Evolutionary conservation across 2,329 filamentous ascomycete species (phyloP).

Genomic region (Trichoderma brevicompactum): DNA sequence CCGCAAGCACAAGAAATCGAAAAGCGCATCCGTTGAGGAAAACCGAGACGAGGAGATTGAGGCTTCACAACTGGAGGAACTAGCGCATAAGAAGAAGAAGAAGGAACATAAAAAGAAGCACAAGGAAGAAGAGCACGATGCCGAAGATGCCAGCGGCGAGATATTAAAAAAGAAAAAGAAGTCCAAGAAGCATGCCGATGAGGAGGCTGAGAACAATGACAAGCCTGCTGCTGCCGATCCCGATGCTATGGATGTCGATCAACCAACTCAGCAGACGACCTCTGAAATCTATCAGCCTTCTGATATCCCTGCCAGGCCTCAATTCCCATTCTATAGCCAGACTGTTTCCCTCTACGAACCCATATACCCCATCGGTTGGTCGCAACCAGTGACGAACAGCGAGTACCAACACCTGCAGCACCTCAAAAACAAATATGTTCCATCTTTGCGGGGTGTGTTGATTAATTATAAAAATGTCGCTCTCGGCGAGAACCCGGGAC

Average conservation of each 20-base stretch:
- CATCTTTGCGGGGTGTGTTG: slow-evolving; percentile 72
- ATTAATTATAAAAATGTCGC: slow-evolving; percentile 73
- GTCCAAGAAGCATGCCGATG: slow-evolving; percentile 41
- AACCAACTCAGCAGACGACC: slow-evolving; percentile 37
- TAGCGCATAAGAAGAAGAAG: slow-evolving; percentile 43
- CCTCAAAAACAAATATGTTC: slow-evolving; percentile 76
- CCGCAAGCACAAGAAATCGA: slow-evolving; percentile 56
- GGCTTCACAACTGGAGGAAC: slow-evolving; percentile 32
- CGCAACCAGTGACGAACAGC: slow-evolving; percentile 70
- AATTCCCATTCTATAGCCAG: slow-evolving; percentile 76
- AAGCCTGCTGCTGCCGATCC: slow-evolving; percentile 32
- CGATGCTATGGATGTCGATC: slow-evolving; percentile 49
- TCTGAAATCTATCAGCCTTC: slow-evolving; percentile 46
- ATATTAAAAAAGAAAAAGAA: slow-evolving; percentile 42
- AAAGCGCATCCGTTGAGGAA: slow-evolving; percentile 47
- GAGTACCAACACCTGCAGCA: slow-evolving; percentile 76
- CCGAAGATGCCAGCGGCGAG: slow-evolving; percentile 31
- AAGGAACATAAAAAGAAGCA: slow-evolving; percentile 36
- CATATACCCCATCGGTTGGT: slow-evolving; percentile 71
- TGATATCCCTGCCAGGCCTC: slow-evolving; percentile 47
- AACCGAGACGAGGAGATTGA: slow-evolving; percentile 32
- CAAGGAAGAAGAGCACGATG: slow-evolving; percentile 36
- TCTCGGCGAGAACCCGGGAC: slow-evolving; percentile 63
- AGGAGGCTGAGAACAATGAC: slow-evolving; percentile 34
- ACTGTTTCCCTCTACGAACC: slow-evolving; percentile 81